phyloP scores from a whole-genome alignment of 441 rosid species.

The Brassica hybrid region DNA sequence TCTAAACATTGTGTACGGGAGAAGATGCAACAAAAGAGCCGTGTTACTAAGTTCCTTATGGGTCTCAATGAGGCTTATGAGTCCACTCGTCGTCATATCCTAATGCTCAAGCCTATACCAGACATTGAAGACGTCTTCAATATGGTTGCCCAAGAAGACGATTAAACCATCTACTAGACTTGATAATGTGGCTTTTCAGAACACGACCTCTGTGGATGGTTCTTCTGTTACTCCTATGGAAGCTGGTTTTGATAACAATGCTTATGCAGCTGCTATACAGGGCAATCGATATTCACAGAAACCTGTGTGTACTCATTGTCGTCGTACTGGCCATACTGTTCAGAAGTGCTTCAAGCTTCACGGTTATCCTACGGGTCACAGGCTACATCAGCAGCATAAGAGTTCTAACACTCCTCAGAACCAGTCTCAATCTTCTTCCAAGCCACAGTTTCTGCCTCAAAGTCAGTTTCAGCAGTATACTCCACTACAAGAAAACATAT shows the following conservation, averaged over 20 bases:
- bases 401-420: not conserved
- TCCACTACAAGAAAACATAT: no score
- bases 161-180: not conserved
- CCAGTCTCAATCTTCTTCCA: not conserved
- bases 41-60: no score
- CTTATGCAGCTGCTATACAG: not conserved
- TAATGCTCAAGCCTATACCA: no score
- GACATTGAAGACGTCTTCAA: no score
- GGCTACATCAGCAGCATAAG: not conserved
- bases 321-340: not conserved
- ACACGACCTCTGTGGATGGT: not conserved
- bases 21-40: no score
- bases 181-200: not conserved
- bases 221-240: not conserved
- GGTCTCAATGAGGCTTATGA: no score
- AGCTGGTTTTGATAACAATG: not conserved
- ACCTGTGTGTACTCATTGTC: not conserved
- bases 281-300: not conserved
- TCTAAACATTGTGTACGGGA: constrained; percentile 49
- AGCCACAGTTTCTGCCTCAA: not conserved
- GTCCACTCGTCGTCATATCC: no score
- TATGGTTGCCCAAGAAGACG: not conserved
- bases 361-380: not conserved
- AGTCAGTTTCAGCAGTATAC: not conserved
- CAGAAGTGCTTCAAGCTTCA: not conserved